These are phyloP conservation scores for Syzygium aromaticum DNA, from an alignment of 345 rosid species.

Conservation along the genomic window DNA sequence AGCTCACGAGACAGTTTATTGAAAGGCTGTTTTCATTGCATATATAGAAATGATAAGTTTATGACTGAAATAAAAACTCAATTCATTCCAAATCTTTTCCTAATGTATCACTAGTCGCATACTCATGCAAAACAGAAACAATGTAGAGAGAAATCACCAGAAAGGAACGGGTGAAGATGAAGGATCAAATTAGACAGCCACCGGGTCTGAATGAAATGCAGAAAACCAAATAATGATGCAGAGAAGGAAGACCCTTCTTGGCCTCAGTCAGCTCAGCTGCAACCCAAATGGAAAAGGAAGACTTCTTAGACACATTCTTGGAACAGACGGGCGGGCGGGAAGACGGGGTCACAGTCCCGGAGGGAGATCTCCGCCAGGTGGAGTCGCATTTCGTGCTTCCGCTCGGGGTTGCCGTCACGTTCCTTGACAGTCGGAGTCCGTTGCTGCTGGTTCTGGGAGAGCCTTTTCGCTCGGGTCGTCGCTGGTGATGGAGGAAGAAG, in stretches of 20 bases:
- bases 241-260: neutral
- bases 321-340: no score
- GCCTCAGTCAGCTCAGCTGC: neutral
- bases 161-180: neutral
- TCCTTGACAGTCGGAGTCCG: no score
- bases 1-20: neutral
- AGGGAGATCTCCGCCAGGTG: neutral
- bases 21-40: neutral
- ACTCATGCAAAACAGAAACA: neutral
- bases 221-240: neutral
- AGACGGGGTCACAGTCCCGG: neutral
- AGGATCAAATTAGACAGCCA: neutral
- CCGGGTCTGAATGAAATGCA: fast-evolving
- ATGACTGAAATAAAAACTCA: no score
- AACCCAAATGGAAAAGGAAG: neutral
- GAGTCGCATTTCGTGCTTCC: neutral
- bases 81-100: neutral
- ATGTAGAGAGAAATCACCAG: neutral
- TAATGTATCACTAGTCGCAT: neutral
- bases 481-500: neutral
- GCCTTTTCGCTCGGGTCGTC: fast-evolving
- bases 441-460: neutral
- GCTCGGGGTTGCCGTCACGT: neutral
- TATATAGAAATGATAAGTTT: no score
- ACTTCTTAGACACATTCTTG: fast-evolving